Evolutionary conservation across 169 alveolate genomes (phyloP).

Genomic region (Cryptosporidium sp.): DNA sequence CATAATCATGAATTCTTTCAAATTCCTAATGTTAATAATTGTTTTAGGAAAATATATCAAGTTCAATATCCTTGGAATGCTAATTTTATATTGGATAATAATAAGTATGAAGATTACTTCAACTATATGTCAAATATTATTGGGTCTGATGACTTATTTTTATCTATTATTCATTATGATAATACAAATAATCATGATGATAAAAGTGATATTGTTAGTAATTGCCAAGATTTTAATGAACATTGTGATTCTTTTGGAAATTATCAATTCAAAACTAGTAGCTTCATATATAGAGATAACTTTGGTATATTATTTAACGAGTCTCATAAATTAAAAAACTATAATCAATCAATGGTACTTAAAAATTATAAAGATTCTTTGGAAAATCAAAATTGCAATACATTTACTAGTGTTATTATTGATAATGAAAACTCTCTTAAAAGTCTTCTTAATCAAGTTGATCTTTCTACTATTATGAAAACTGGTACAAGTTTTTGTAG

Average conservation of each 20-base stretch:
- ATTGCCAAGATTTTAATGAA: not conserved
- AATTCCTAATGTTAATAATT: not conserved
- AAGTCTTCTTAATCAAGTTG: not conserved
- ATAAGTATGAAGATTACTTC: slow-evolving; percentile 23
- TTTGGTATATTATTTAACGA: slow-evolving; percentile 24
- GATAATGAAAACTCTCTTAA: not conserved
- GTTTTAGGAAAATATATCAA: not conserved
- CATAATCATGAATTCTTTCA: not conserved
- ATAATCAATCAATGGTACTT: not conserved
- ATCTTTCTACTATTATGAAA: not conserved
- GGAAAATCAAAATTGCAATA: not conserved
- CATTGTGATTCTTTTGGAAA: not conserved
- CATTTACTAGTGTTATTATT: not conserved
- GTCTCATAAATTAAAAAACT: not conserved
- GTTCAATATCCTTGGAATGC: slow-evolving; percentile 50
- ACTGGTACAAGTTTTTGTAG: not conserved
- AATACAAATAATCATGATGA: not conserved
- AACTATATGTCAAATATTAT: slow-evolving; percentile 21
- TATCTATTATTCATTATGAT: slow-evolving; percentile 8
- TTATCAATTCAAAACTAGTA: not conserved
- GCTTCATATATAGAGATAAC: slow-evolving; percentile 40
- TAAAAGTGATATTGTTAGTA: not conserved
- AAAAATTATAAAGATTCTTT: not conserved
- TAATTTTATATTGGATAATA: slow-evolving; percentile 22
- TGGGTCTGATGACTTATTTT: slow-evolving; percentile 57